Conservation (phyloP, 2,329 filamentous ascomycete genomes). For the Dactylellina haptotyla region DNA sequence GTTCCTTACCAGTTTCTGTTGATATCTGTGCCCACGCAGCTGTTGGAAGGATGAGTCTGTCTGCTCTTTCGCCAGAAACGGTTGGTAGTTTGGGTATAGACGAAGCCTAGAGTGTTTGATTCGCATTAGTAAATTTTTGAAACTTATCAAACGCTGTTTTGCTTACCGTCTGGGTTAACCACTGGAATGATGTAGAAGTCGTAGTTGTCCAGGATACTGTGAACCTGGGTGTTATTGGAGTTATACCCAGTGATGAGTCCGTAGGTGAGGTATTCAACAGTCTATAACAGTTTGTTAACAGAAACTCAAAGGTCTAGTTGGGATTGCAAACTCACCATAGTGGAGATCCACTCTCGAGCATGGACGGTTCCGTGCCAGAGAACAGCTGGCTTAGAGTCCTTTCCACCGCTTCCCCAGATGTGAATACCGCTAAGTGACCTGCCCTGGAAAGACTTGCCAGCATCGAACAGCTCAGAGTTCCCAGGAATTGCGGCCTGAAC, state of each 20-base stretch:
- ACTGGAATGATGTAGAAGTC: conserved; percentile 74
- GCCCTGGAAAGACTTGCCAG: conserved; percentile 65
- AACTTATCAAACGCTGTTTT: background rate
- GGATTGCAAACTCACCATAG: conserved; percentile 58
- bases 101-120: conserved; percentile 63
- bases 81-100: conserved; percentile 68
- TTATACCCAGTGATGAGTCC: conserved; percentile 64
- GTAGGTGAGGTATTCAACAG: conserved; percentile 67
- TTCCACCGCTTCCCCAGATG: conserved; percentile 63
- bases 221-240: conserved; percentile 53
- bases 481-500: conserved; percentile 64
- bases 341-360: conserved; percentile 71
- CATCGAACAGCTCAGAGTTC: conserved; percentile 65
- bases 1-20: conserved; percentile 68
- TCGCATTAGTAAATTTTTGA: background rate
- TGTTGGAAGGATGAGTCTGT: conserved; percentile 9
- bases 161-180: conserved; percentile 68
- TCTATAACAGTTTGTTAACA: conserved; percentile 52
- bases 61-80: conserved; percentile 73
- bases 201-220: conserved; percentile 66
- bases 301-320: background rate
- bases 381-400: conserved; percentile 62
- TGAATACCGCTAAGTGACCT: conserved; percentile 65
- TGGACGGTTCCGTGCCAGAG: conserved; percentile 71
- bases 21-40: conserved; percentile 65